Percentiles rank a stretch among this genome's conserved stretches.
Evolutionary conservation across 768 basidiomycete genomes (phyloP).

Genomic region (Obba rivulosa): DNA sequence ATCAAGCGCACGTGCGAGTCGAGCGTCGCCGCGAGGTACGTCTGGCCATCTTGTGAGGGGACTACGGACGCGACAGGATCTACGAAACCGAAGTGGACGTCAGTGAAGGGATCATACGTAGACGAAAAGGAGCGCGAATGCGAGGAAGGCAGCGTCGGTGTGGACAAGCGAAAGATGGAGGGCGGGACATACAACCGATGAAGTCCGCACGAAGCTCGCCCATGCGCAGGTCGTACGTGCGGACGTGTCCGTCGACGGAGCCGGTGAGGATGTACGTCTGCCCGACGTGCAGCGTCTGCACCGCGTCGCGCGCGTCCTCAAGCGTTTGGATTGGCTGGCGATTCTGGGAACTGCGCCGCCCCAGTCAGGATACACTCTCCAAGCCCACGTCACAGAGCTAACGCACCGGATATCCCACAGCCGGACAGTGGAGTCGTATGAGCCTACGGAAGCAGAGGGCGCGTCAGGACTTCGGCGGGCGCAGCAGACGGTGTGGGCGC

Average conservation of each 20-base stretch:
- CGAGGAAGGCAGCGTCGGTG: not conserved
- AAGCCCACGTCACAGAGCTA: too few species aligned
- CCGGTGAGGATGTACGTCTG: slow-evolving; percentile 68
- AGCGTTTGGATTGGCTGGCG: slow-evolving; percentile 88
- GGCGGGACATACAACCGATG: slow-evolving; percentile 76
- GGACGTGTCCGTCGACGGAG: slow-evolving; percentile 86
- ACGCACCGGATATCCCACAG: slow-evolving; percentile 88
- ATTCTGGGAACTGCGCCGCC: slow-evolving; percentile 51
- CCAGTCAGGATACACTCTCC: not conserved
- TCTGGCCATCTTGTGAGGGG: slow-evolving; percentile 73
- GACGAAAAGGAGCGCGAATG: not conserved
- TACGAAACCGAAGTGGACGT: slow-evolving; percentile 27
- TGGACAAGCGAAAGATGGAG: too few species aligned
- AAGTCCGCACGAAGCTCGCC: slow-evolving; percentile 88
- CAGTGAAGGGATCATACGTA: not conserved
- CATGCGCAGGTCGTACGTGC: slow-evolving; percentile 93
- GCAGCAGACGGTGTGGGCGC: slow-evolving; percentile 11
- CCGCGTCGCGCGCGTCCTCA: slow-evolving; percentile 83
- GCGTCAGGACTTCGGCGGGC: not conserved
- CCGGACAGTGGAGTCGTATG: slow-evolving; percentile 86
- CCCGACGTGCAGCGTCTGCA: slow-evolving; percentile 73
- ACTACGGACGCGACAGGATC: slow-evolving; percentile 85
- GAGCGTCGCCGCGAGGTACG: slow-evolving; percentile 76
- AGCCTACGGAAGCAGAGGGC: slow-evolving; percentile 46
- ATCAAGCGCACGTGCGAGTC: slow-evolving; percentile 85